Evolutionary conservation across 2,329 filamentous ascomycete genomes (phyloP), one percentile per base, ranked within the genome.

Genomic region (Pyrenophora graminea): DNA sequence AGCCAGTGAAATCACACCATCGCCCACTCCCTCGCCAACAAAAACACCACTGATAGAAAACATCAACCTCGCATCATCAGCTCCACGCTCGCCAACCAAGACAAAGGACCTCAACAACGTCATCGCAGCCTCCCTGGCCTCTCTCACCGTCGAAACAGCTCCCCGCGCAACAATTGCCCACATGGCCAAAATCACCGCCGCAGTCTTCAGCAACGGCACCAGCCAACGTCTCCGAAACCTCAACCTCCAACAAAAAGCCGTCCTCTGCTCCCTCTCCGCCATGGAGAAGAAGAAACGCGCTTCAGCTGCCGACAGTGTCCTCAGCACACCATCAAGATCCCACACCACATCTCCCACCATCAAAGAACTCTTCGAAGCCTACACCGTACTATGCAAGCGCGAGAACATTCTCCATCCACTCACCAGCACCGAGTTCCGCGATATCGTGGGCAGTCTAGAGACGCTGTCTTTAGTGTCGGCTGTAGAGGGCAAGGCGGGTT

Each of bases 161-260:
- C 94, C 94, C 3, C 87, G 92, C 53, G 94, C 91, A 27, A 91
- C 86, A 23, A 95, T 99, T 60, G 85, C 85, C 1, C 94, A 99
- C 70, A 85, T 99, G 65, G 96, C 94, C 69, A 91, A 90, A 64
- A 87, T 97, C 54, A 96, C 94, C 0, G 86, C 92, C 0, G 85
- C 90, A 3, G 89, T 91, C 1, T 97, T 99, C 73, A 90, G 89
- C 70, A 93, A 97, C 63, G 92, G 92, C 31, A 89, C 91, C 1
- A 84, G 82, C 10, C 91, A 97, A 63, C 85, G 94, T 51, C 84
- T 99, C 12, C 88, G 89, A 72, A 86, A 87, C 4, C 83, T 99
- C 49, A 99, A 97, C 70, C 81, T 99, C 2, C 95, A 99, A 70
- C 94, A 99, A 73, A 97, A 96, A 73, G 94, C 93, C 3, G 91